phyloP scores from a whole-genome alignment of 441 rosid genomes.

The Brassica balearica region DNA sequence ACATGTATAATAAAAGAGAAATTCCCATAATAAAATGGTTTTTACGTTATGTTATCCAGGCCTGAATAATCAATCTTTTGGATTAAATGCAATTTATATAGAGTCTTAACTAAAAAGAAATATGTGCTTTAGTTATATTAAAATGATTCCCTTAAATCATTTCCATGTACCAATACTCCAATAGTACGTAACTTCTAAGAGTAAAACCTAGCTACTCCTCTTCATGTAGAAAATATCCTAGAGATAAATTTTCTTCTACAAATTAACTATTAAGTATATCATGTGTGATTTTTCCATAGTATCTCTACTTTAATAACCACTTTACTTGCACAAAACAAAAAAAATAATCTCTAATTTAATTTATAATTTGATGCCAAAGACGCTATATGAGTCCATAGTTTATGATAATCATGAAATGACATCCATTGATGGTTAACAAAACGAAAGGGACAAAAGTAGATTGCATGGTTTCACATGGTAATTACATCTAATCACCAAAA shows the following conservation, averaged over 20 bases:
- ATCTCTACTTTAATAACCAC: slow-evolving; percentile 22
- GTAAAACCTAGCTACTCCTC: not conserved
- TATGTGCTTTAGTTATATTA: not conserved
- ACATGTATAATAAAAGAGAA: not conserved
- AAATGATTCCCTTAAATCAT: not conserved
- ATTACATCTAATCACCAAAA: slow-evolving; percentile 2
- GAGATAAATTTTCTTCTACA: not conserved
- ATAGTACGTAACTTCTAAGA: not conserved
- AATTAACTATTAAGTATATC: not conserved
- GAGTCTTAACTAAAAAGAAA: not conserved
- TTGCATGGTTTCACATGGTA: slow-evolving; percentile 33
- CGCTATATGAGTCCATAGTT: not conserved
- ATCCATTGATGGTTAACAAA: slow-evolving; percentile 13
- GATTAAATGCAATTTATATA: not conserved
- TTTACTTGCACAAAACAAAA: not conserved
- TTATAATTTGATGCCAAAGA: slow-evolving; percentile 13
- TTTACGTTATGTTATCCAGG: not conserved
- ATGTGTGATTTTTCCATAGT: slow-evolving; percentile 15
- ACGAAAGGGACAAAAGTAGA: slow-evolving; percentile 23
- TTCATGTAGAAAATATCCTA: slow-evolving; percentile 1
- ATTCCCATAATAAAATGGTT: not conserved
- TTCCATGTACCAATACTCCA: not conserved
- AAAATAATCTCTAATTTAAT: not conserved
- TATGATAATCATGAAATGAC: slow-evolving; percentile 16
- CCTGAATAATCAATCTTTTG: not conserved